These are phyloP conservation scores for Aspergillus sergii DNA, from an alignment of 2,329 filamentous ascomycete species.

Conservation along the genomic window DNA sequence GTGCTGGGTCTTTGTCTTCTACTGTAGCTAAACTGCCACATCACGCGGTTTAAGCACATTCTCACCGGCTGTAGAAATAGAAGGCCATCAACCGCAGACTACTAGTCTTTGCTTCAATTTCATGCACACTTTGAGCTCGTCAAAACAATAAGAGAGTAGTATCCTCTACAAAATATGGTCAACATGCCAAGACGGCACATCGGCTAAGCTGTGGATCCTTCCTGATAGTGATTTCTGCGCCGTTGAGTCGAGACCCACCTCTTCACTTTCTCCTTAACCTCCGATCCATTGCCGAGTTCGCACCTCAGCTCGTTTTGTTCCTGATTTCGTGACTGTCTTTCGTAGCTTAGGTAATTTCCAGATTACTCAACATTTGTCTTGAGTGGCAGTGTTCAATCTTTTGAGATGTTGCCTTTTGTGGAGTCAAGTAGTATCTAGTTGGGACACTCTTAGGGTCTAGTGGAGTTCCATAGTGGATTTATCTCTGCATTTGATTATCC, in stretches of 20 bases:
- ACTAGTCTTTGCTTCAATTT: background rate
- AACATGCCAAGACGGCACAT: background rate
- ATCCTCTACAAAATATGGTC: background rate
- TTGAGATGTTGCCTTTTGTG: background rate
- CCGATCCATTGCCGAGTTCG: background rate
- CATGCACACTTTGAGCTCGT: background rate
- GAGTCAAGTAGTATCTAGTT: background rate
- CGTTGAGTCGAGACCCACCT: background rate
- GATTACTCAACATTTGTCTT: background rate
- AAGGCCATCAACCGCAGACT: background rate
- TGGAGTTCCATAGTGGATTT: too few relatives aligned
- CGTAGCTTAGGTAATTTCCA: background rate
- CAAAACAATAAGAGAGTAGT: background rate
- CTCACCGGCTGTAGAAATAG: background rate
- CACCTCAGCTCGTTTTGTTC: background rate
- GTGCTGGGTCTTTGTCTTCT: background rate
- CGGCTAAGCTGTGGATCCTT: background rate
- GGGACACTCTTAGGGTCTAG: too few relatives aligned
- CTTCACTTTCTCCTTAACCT: background rate
- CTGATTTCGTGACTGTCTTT: background rate
- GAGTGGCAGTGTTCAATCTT: background rate
- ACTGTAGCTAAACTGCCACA: too few relatives aligned
- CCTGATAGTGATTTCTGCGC: background rate
- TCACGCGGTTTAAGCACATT: background rate
- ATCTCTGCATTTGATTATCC: background rate